Evolutionary conservation across 257 asterid species (phyloP).

Genomic region (Leptodermis oblonga): DNA sequence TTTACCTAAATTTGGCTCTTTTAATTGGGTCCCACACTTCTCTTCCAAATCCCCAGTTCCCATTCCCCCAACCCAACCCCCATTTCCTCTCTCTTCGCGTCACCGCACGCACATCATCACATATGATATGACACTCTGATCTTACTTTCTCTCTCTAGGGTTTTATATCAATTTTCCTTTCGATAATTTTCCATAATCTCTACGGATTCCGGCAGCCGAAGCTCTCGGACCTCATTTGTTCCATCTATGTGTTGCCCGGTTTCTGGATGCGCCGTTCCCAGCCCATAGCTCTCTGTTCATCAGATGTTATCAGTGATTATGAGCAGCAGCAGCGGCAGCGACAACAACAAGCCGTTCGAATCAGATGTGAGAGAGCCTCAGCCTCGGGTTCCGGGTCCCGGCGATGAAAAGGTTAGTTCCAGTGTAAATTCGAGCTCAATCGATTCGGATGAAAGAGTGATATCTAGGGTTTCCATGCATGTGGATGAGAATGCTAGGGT

Average conservation of each 20-base stretch:
- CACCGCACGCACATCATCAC: background rate
- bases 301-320: conserved; percentile 32
- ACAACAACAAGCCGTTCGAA: conserved; percentile 23
- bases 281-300: conserved; percentile 10
- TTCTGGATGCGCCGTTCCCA: conserved; percentile 7
- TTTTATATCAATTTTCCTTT: conserved; percentile 14
- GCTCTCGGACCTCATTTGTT: background rate
- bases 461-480: conserved; percentile 21
- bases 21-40: too few species aligned
- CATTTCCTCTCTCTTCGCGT: background rate
- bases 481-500: conserved; percentile 13
- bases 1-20: too few species aligned
- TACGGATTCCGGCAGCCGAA: background rate
- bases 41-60: too few species aligned
- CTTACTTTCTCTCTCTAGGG: conserved; percentile 20
- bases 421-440: conserved; percentile 13
- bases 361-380: conserved; percentile 17
- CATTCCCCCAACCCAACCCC: conserved; percentile 4
- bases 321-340: conserved; percentile 20
- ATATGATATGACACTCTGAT: background rate
- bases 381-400: conserved; percentile 19
- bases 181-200: conserved; percentile 1
- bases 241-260: background rate
- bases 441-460: conserved; percentile 8
- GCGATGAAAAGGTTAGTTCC: conserved; percentile 14